Evolutionary conservation across 1,139 yeast genomes (phyloP).

Genomic region (Trichomonascaceae sp.): DNA sequence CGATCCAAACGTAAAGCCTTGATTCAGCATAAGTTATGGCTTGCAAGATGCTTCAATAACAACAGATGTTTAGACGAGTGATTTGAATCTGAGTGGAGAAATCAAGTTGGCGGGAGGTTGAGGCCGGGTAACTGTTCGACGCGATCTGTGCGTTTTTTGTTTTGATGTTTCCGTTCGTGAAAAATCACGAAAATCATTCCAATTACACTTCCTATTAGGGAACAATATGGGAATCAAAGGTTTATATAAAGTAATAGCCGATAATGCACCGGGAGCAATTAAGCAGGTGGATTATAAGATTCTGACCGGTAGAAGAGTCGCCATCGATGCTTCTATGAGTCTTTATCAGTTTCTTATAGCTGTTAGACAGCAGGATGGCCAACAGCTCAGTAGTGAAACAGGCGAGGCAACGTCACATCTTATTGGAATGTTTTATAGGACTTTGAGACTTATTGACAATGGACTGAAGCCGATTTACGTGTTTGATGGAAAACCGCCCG

Average conservation of each 20-base stretch:
- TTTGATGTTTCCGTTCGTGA: not conserved
- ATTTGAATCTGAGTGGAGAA: not conserved
- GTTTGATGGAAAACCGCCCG: slow-evolving; percentile 94
- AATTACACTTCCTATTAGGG: slow-evolving; percentile 2
- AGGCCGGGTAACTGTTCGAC: not conserved
- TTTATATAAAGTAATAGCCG: slow-evolving; percentile 71
- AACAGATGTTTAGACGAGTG: not conserved
- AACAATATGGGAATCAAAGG: slow-evolving; percentile 72
- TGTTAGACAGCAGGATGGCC: slow-evolving; percentile 96
- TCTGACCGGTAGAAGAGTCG: slow-evolving; percentile 89
- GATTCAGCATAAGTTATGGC: slow-evolving; percentile 6
- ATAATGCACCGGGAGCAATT: slow-evolving; percentile 81
- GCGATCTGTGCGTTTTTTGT: not conserved
- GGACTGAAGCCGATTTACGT: slow-evolving; percentile 96
- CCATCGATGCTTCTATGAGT: slow-evolving; percentile 84
- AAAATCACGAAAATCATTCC: not conserved
- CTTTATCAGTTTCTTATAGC: slow-evolving; percentile 91
- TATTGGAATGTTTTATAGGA: slow-evolving; percentile 93
- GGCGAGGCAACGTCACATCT: slow-evolving; percentile 93
- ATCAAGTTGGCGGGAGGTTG: not conserved
- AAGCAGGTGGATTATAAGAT: slow-evolving; percentile 75
- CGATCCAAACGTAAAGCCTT: slow-evolving; percentile 22
- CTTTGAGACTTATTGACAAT: slow-evolving; percentile 78
- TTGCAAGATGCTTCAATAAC: not conserved
- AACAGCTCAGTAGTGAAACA: slow-evolving; percentile 74